These are phyloP conservation scores for Gossypium trilobum DNA, from an alignment of 441 rosid genomes.

Conservation along the genomic window DNA sequence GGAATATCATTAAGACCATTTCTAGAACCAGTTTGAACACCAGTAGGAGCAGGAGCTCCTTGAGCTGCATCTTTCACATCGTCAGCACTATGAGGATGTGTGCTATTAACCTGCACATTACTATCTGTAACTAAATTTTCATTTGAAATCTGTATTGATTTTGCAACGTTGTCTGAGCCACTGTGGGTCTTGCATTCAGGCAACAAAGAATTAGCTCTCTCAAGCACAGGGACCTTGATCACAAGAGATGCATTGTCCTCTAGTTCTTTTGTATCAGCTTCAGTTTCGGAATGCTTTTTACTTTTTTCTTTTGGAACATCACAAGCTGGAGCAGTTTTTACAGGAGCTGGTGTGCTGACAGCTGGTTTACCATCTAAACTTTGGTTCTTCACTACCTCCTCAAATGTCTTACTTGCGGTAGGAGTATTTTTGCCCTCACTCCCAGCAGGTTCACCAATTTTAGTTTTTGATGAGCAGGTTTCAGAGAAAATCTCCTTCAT, in stretches of 20 bases:
- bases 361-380: slow-evolving; percentile 17
- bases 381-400: slow-evolving; percentile 24
- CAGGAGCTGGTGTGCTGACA: slow-evolving; percentile 12
- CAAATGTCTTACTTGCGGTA: slow-evolving; percentile 14
- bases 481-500: slow-evolving; percentile 78
- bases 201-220: slow-evolving; percentile 16
- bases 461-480: slow-evolving; percentile 47
- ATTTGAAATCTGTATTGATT: neutral
- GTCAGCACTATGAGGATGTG: neutral
- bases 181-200: slow-evolving; percentile 15
- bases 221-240: slow-evolving; percentile 19
- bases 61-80: neutral
- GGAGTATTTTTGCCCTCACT: slow-evolving; percentile 25
- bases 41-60: neutral
- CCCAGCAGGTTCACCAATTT: slow-evolving; percentile 34
- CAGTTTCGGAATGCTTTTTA: slow-evolving; percentile 1
- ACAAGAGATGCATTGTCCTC: slow-evolving; percentile 9
- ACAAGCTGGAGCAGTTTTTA: slow-evolving; percentile 17
- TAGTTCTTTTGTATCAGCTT: neutral
- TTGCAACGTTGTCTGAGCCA: slow-evolving; percentile 15
- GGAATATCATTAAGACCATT: neutral
- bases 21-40: slow-evolving; percentile 1
- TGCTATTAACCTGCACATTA: neutral
- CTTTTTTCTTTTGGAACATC: slow-evolving; percentile 17
- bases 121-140: neutral